Evolutionary conservation across 2,329 filamentous ascomycete species (phyloP).

Genomic region (Pseudocercospora crystallina): DNA sequence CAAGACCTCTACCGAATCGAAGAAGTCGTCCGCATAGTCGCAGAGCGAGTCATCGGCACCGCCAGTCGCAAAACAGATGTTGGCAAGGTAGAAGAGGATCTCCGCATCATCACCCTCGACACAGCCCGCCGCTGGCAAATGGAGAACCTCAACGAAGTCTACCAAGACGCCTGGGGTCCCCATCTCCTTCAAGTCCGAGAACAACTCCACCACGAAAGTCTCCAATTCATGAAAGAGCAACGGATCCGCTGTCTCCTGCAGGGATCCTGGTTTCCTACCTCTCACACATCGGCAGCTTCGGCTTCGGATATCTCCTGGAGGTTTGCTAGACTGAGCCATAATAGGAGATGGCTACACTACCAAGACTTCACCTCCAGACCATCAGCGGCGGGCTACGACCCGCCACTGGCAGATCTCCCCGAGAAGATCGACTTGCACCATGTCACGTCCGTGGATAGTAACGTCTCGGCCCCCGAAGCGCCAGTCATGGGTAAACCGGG

Average conservation of each 20-base stretch:
- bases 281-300: slow-evolving; percentile 34
- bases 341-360: slow-evolving; percentile 86
- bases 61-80: slow-evolving; percentile 80
- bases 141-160: slow-evolving; percentile 85
- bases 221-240: slow-evolving; percentile 97
- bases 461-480: slow-evolving; percentile 69
- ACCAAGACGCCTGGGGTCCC: slow-evolving; percentile 91
- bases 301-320: slow-evolving; percentile 56
- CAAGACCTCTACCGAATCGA: slow-evolving; percentile 92
- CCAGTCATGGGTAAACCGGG: slow-evolving; percentile 47
- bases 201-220: slow-evolving; percentile 82
- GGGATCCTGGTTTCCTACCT: slow-evolving; percentile 81
- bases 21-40: slow-evolving; percentile 82
- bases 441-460: slow-evolving; percentile 91
- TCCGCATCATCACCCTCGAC: slow-evolving; percentile 77
- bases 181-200: slow-evolving; percentile 88
- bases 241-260: slow-evolving; percentile 84
- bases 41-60: slow-evolving; percentile 85
- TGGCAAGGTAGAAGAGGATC: slow-evolving; percentile 82
- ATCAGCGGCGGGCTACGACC: slow-evolving; percentile 49
- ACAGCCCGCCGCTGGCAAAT: slow-evolving; percentile 84
- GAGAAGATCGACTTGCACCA: slow-evolving; percentile 84
- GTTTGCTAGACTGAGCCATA: slow-evolving; percentile 86
- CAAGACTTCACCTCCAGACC: slow-evolving; percentile 43
- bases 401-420: slow-evolving; percentile 68